Evolutionary conservation across 371 early-diverging fungal species (phyloP).

Genomic region (Conidiobolus incongruus): DNA sequence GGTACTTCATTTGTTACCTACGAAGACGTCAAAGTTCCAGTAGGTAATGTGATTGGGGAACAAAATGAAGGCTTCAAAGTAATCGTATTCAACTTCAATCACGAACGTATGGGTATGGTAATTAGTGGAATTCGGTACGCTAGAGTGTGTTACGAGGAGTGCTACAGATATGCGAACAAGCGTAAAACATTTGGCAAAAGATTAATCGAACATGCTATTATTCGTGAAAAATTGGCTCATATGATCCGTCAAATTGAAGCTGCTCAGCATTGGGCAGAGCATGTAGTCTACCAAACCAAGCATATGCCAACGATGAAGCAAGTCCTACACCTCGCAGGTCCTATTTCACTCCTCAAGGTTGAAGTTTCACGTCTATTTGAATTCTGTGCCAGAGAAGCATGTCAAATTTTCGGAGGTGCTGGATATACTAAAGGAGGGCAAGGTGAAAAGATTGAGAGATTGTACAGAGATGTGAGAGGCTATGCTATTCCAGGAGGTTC

Average conservation of each 20-base stretch:
- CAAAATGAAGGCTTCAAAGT: slow-evolving; percentile 72
- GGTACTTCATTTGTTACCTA: slow-evolving; percentile 52
- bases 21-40: slow-evolving; percentile 74
- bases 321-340: slow-evolving; percentile 53
- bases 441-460: slow-evolving; percentile 65
- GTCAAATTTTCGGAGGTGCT: slow-evolving; percentile 80
- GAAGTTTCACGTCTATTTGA: slow-evolving; percentile 70
- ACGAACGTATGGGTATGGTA: slow-evolving; percentile 52
- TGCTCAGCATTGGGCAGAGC: slow-evolving; percentile 67
- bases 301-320: slow-evolving; percentile 39
- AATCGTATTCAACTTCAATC: slow-evolving; percentile 52
- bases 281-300: slow-evolving; percentile 32
- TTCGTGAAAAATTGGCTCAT: no score
- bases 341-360: slow-evolving; percentile 74
- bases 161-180: slow-evolving; percentile 63
- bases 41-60: slow-evolving; percentile 56
- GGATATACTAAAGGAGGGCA: slow-evolving; percentile 57
- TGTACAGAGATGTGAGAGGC: slow-evolving; percentile 81
- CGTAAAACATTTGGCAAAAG: no score
- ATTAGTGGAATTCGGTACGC: slow-evolving; percentile 68
- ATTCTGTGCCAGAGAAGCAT: slow-evolving; percentile 69
- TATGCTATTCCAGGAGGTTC: no score
- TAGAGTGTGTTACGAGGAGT: slow-evolving; percentile 68
- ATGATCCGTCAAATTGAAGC: no score
- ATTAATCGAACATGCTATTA: no score